These are phyloP conservation scores for Metschnikowia drakensbergensis DNA, from an alignment of 805 yeast genomes.

Conservation along the genomic window DNA sequence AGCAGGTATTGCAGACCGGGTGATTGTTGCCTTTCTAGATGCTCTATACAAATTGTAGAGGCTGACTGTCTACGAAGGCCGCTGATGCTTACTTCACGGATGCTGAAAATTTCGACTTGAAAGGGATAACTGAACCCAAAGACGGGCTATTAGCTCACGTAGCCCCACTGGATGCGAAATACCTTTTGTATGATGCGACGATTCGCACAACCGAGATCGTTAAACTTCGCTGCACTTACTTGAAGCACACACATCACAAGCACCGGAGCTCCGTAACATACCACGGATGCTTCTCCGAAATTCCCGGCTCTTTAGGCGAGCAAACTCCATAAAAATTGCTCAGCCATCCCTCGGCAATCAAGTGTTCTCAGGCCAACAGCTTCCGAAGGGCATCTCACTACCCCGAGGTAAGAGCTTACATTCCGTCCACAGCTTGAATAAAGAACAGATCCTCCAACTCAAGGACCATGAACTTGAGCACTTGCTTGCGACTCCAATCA, in stretches of 20 bases:
- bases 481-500: constrained; percentile 26
- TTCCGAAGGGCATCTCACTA: constrained; percentile 8
- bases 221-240: too few species aligned
- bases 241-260: background rate
- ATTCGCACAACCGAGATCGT: background rate
- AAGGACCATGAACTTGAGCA: constrained; percentile 22
- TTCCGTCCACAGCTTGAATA: constrained; percentile 30
- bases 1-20: constrained; percentile 73
- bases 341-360: background rate
- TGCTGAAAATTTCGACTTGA: background rate
- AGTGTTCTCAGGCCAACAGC: constrained; percentile 5
- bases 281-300: background rate
- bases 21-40: constrained; percentile 80
- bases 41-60: constrained; percentile 56
- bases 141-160: too few species aligned
- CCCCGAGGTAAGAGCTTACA: constrained; percentile 28
- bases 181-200: background rate
- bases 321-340: background rate
- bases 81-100: background rate
- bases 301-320: background rate
- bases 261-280: background rate
- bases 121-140: background rate
- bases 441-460: constrained; percentile 24
- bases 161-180: too few species aligned
- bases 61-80: too few species aligned